Evolutionary conservation across 176 grass and related monocot genomes (phyloP), one percentile per base, ranked within the genome.

Genomic region (Dendrocalamus sinicus): DNA sequence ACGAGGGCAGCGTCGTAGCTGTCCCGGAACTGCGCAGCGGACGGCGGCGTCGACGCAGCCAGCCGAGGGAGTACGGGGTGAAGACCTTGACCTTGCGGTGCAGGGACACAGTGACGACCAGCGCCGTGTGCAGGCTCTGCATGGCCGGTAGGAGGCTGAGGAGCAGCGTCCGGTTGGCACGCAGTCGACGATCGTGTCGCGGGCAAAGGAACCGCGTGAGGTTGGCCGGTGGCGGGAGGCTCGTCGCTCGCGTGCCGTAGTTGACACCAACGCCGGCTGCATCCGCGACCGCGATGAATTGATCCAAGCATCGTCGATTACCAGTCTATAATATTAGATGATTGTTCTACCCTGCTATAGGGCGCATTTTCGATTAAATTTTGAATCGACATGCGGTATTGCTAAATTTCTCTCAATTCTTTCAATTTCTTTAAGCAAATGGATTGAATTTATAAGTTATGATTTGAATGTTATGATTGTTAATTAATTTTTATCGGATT

Each of bases 121-220:
- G 95, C 69, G 89, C 91, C 8, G 88, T 30, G 26, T 28, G 26
- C 26, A 28, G 26, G 26, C 1, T 28, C 26, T 28, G 26, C 26
- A 28, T 28, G 26, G 26, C 26, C 26, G 26, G 26, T 28, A 28
- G 0, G 26, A 28, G 26, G 26, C 66, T 44, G 20, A 86, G 66
- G 17, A 91, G 75, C 44, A 95, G 78, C 19, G 89, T 80, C 30
- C 86, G 84, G 87, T 93, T 89, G 72, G 87, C 46, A 95, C 91
- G 60, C 93, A 88, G 82, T 95, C 93, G 17, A 98, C 58, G 57
- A 90, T 45, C 20, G 95, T 98, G 80, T 75, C 85, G 53, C 77
- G 81, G 45, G 91, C 65, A 32, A 23, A 97, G 86, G 87, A 97
- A 95, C 65, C 81, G 87, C 41, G 89, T 87, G 2, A 97, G 91